Evolutionary conservation across 2,329 filamentous ascomycete genomes (phyloP).

Genomic region (Nigrograna mackinnonii): DNA sequence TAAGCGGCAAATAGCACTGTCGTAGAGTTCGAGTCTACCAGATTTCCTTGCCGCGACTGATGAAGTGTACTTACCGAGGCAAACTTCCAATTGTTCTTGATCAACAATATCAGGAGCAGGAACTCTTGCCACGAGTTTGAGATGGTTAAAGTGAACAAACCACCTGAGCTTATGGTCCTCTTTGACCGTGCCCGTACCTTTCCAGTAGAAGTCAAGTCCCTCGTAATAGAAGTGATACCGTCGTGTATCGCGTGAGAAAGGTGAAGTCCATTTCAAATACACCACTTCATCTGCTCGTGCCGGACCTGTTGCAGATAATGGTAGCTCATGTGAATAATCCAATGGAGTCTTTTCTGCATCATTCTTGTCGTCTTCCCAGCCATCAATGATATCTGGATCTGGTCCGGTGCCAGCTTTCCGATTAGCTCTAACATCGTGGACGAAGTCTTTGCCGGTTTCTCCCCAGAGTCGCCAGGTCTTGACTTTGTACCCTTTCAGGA

Average conservation of each 20-base stretch:
- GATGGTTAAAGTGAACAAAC: constrained; percentile 27
- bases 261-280: constrained; percentile 25
- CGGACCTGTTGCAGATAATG: no score
- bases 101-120: constrained; percentile 5
- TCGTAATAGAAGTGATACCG: constrained; percentile 29
- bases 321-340: no score
- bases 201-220: constrained; percentile 38
- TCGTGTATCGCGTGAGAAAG: constrained; percentile 29
- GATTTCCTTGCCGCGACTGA: constrained; percentile 28
- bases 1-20: constrained; percentile 21
- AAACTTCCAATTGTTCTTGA: constrained; percentile 15
- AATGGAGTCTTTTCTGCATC: neutral
- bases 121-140: constrained; percentile 32
- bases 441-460: constrained; percentile 32
- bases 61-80: constrained; percentile 30
- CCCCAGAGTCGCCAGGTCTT: constrained; percentile 33
- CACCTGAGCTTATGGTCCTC: constrained; percentile 23
- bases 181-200: constrained; percentile 32
- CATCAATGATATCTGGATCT: constrained; percentile 18
- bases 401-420: constrained; percentile 12
- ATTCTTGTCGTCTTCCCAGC: neutral
- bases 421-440: constrained; percentile 18
- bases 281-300: constrained; percentile 25
- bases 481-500: constrained; percentile 33
- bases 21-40: constrained; percentile 30